These are phyloP conservation scores for Aspergillus baeticus DNA, from an alignment of 495 filamentous ascomycete species.

Conservation along the genomic window DNA sequence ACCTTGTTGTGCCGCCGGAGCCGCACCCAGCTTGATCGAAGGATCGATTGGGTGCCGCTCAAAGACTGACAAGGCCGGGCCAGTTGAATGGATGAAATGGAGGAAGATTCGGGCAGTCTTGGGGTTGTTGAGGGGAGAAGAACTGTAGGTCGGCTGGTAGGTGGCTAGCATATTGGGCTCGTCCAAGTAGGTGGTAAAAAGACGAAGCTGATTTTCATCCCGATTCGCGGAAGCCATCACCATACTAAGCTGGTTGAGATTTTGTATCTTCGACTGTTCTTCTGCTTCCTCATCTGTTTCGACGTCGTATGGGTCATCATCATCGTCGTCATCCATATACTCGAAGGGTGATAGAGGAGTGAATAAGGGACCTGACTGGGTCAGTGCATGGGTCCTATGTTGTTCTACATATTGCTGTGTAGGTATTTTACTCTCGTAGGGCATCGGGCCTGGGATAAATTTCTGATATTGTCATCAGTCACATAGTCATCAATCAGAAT, in stretches of 20 bases:
- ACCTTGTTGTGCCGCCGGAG: constrained; percentile 69
- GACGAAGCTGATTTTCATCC: constrained; percentile 51
- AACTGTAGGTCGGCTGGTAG: constrained; percentile 71
- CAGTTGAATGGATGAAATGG: constrained; percentile 90
- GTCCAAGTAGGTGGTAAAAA: constrained; percentile 65
- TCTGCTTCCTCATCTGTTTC: constrained; percentile 68
- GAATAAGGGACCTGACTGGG: not conserved
- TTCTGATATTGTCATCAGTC: not conserved
- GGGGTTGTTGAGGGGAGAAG: constrained; percentile 78
- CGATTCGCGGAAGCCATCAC: constrained; percentile 50
- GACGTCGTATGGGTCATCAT: constrained; percentile 62
- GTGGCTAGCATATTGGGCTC: constrained; percentile 71
- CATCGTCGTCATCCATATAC: constrained; percentile 50
- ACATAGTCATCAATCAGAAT: too few relatives aligned
- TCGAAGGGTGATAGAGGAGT: constrained; percentile 19
- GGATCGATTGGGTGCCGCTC: constrained; percentile 82
- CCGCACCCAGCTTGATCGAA: constrained; percentile 65
- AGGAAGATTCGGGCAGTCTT: constrained; percentile 84
- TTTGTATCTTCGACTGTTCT: constrained; percentile 53
- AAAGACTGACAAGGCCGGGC: constrained; percentile 81
- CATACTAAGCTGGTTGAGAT: constrained; percentile 45
- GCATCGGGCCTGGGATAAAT: not conserved
- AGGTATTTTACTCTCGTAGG: not conserved
- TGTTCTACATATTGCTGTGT: not conserved
- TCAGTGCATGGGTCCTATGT: not conserved